Evolutionary conservation across 2,329 filamentous ascomycete species (phyloP).

Genomic region (Claviceps pazoutovae): DNA sequence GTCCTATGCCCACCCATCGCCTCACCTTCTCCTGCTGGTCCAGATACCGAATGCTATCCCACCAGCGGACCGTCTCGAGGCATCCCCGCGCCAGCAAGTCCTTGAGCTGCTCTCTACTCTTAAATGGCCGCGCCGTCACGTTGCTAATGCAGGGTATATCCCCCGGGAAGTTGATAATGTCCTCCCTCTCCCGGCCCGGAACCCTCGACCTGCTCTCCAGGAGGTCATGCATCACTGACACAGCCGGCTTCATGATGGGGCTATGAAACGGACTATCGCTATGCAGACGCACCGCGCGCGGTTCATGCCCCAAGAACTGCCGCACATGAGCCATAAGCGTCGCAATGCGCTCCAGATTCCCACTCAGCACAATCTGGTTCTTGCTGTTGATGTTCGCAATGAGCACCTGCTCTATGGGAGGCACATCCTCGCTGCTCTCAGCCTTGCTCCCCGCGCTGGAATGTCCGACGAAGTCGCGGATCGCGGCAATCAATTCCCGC

Average conservation of each 20-base stretch:
- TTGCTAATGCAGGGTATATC: constrained; percentile 72
- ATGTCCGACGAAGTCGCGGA: constrained; percentile 66
- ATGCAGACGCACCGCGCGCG: constrained; percentile 72
- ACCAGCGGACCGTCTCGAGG: constrained; percentile 89
- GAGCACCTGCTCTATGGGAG: constrained; percentile 71
- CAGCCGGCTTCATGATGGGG: constrained; percentile 78
- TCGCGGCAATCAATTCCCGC: constrained; percentile 51
- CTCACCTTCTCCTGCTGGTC: constrained; percentile 71
- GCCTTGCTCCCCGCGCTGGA: constrained; percentile 49
- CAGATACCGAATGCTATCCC: constrained; percentile 81
- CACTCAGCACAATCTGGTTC: constrained; percentile 90
- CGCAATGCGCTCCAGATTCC: constrained; percentile 69
- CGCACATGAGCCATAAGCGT: constrained; percentile 71
- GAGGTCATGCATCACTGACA: constrained; percentile 55
- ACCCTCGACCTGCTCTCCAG: constrained; percentile 45
- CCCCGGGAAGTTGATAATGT: constrained; percentile 64
- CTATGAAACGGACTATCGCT: constrained; percentile 85
- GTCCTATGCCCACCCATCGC: constrained; percentile 83
- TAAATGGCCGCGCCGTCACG: constrained; percentile 66
- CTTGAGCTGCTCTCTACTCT: constrained; percentile 58
- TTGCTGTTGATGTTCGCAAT: constrained; percentile 93
- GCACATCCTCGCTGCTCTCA: constrained; percentile 52
- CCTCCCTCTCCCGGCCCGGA: constrained; percentile 38
- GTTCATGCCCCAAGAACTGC: constrained; percentile 85
- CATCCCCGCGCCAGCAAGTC: constrained; percentile 68